Evolutionary conservation across 345 rosid genomes (phyloP).

Genomic region (Durio zibethinus): DNA sequence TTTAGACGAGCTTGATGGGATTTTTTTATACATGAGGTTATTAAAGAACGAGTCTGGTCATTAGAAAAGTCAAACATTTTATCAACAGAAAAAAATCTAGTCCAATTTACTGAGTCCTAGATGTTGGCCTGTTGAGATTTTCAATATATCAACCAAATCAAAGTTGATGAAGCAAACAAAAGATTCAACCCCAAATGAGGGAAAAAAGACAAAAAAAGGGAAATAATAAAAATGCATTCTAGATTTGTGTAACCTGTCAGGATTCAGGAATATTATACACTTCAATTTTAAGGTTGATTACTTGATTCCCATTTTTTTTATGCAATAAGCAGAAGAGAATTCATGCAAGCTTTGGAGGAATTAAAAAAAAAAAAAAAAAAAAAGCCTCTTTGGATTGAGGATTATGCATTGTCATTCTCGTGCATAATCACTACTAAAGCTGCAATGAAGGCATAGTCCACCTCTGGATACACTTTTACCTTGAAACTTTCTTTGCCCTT

Average conservation of each 20-base stretch:
- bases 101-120: neutral
- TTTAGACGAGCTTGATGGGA: neutral
- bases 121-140: neutral
- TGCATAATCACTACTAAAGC: slow-evolving; percentile 63
- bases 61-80: too few relatives aligned
- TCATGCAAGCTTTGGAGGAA: neutral
- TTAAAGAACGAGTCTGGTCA: too few relatives aligned
- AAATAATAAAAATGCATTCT: neutral
- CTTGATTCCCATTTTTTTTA: too few relatives aligned
- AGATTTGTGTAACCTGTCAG: neutral
- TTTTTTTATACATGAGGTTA: too few relatives aligned
- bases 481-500: slow-evolving; percentile 59
- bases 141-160: neutral
- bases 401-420: slow-evolving; percentile 35
- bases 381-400: neutral
- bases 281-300: neutral
- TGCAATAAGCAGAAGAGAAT: neutral
- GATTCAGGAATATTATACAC: neutral
- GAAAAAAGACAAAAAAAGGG: neutral
- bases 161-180: neutral
- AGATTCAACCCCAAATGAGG: neutral
- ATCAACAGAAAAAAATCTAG: too few relatives aligned
- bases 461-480: slow-evolving; percentile 65
- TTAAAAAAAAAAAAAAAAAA: neutral
- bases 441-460: slow-evolving; percentile 67